Base-by-base conservation (phyloP, 169 alveolate genomes). In the Plasmodium coatneyi region DNA sequence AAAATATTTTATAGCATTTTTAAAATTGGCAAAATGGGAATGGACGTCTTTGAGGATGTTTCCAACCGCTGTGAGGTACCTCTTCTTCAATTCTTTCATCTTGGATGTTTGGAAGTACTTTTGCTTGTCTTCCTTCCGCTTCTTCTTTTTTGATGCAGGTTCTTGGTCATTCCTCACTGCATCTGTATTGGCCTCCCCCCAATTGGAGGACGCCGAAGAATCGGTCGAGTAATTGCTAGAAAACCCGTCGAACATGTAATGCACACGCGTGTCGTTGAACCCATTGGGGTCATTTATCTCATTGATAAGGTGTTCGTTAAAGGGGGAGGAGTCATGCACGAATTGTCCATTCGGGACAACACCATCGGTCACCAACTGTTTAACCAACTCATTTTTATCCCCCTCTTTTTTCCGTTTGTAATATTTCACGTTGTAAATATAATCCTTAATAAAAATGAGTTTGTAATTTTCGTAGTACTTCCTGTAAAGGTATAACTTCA, bases 211-310 rank as follows among this genome's bases (percentile, higher is more conserved):
- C n/a, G 39, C 32, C 14, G 71, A 39, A 0, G 89, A 54, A 52
- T 91, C 95, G 6, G 92, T 54, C 12, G 95, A 91, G 56, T 91
- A 91, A 32, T 91, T 80, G 74, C 95, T 91, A 22, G 95, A 91
- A 39, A 70, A 91, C 0, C 95, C 95, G 46, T 91, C 95, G 43
- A 80, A 66, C 84, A 91, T 71, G 60, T 91, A 91, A 56, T 70
- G 92, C 4, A 80, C 41, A 22, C 28, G 25, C 0, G 76, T 14
- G 49, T 79, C 71, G 25, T 89, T 34, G 71, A 89, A 79, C n/a
- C 54, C 12, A 9, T 19, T 6, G 22, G 19, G 43, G 46, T 89
- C 70, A 5, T 39, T 41, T 1, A 89, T 43, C 49, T 80, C 39
- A 3, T 89, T 66, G n/a, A 80, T 19, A 10, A 80, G 16, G 43